phyloP scores from a whole-genome alignment of 441 rosid genomes.

The Euphorbia corollata region DNA sequence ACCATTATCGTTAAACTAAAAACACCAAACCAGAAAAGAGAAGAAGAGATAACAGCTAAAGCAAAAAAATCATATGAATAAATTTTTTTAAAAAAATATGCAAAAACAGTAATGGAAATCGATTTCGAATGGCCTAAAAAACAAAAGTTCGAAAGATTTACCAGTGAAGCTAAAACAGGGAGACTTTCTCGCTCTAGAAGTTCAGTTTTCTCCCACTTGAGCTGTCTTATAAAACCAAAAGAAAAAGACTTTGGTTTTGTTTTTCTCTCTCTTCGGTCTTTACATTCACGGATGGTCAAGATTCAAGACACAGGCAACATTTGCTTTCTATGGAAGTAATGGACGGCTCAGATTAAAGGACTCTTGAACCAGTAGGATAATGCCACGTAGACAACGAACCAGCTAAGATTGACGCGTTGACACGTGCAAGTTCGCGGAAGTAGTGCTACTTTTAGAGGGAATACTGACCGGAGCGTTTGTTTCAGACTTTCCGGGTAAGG shows the following conservation, averaged over 20 bases:
- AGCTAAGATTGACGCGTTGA: conserved; percentile 39
- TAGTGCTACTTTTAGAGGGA: conserved; percentile 1
- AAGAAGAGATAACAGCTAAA: conserved; percentile 8
- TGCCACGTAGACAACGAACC: conserved; percentile 38
- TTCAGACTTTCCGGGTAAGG: neutral
- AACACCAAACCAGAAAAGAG: conserved; percentile 10
- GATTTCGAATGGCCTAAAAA: conserved; percentile 17
- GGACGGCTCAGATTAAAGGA: conserved; percentile 51
- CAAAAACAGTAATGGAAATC: conserved; percentile 12
- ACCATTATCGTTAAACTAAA: conserved; percentile 19
- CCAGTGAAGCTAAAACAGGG: conserved; percentile 22
- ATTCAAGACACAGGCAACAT: conserved; percentile 24
- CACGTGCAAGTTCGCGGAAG: conserved; percentile 32
- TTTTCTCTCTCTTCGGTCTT: conserved; percentile 20
- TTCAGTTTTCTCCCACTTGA: conserved; percentile 10
- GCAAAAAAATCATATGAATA: neutral
- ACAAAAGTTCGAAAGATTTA: conserved; percentile 6
- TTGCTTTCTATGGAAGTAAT: conserved; percentile 30
- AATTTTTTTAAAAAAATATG: neutral
- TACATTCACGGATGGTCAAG: conserved; percentile 49
- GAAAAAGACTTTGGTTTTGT: conserved; percentile 34
- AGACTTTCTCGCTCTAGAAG: conserved; percentile 18
- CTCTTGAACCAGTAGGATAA: conserved; percentile 20
- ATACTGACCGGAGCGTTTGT: neutral
- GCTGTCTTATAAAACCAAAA: conserved; percentile 10